These are phyloP conservation scores for Gastrolobium bilobum DNA, from an alignment of 306 rosid species.

Conservation along the genomic window DNA sequence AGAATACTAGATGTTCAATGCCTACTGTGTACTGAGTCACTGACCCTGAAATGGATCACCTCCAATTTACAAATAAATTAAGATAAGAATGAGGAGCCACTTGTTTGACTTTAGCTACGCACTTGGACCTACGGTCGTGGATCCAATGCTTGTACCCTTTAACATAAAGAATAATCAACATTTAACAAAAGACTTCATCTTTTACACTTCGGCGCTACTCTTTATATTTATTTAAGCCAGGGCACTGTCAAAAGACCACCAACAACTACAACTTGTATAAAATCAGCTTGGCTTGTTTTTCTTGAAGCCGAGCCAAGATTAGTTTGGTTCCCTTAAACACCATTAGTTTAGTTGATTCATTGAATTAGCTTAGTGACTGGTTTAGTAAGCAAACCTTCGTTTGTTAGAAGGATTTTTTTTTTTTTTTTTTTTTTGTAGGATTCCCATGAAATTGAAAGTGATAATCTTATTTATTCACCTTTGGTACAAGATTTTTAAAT, in stretches of 20 bases:
- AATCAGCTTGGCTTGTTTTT: neutral
- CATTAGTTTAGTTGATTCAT: slow-evolving; percentile 28
- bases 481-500: too few species aligned
- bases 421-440: too few species aligned
- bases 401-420: too few species aligned
- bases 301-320: neutral
- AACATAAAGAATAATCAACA: neutral
- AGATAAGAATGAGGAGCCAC: neutral
- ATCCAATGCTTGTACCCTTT: slow-evolving; percentile 10
- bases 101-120: slow-evolving; percentile 40
- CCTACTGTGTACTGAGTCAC: too few species aligned
- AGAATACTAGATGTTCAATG: neutral
- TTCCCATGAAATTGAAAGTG: too few species aligned
- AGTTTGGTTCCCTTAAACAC: neutral
- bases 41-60: slow-evolving; percentile 6
- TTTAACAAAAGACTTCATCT: neutral
- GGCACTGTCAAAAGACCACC: neutral
- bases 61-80: neutral
- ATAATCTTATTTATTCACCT: too few species aligned
- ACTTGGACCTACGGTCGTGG: neutral
- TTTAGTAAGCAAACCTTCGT: slow-evolving; percentile 58
- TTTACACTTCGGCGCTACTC: neutral
- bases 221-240: neutral
- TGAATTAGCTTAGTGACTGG: slow-evolving; percentile 21
- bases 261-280: neutral